Base-by-base conservation (phyloP, 352 stramenopile genomes). In the Phytophthora melonis region DNA sequence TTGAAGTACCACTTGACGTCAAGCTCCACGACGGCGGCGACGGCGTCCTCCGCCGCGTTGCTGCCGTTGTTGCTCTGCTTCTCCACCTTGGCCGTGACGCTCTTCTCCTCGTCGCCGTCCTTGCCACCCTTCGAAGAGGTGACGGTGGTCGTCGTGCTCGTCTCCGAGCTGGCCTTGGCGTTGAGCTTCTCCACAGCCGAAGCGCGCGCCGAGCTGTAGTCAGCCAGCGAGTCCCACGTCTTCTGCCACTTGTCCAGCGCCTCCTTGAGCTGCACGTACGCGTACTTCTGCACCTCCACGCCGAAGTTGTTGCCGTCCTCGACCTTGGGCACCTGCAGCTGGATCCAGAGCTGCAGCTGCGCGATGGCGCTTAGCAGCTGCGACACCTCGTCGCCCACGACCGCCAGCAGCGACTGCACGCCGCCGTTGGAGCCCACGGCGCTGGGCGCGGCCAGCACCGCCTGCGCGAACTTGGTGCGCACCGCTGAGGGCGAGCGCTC, bases 1-100 rank as follows among this genome's bases (percentile, higher is more conserved):
- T 94, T 93, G 45, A 90, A 92, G 65, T 87, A 92, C 89, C 89
- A 96, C 80, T 96, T 95, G 66, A 96, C 65, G 58, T 96, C 89
- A 18, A 96, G 60, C 39, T 89, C 87, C 18, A 93, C 83, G 57
- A 94, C 75, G 39, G 91, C 76, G 19, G 87, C 82, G n/a, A 90
- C 23, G 58, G 83, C 86, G 62, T 96, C 89, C 25, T 90, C 76
- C 3, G 78, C 71, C 0, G 79, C 79, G 39, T 82, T 63, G 50
- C 9, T 59, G 30, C 68, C 75, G 8, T 69, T 58, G 19, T 66
- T 74, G 41, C 78, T 83, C 67, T 86, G 74, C 69, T 93, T 93
- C 58, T 91, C 85, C 57, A 89, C 77, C 49, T 75, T 77, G 57
- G 82, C 69, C 21, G 74, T 88, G 45, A 92, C 83, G 41, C 75